A percentile compares a stretch with the other conserved stretches of the same genome.
Conservation (phyloP, 805 yeast species). For the Cyberlindnera galapagoensis region DNA sequence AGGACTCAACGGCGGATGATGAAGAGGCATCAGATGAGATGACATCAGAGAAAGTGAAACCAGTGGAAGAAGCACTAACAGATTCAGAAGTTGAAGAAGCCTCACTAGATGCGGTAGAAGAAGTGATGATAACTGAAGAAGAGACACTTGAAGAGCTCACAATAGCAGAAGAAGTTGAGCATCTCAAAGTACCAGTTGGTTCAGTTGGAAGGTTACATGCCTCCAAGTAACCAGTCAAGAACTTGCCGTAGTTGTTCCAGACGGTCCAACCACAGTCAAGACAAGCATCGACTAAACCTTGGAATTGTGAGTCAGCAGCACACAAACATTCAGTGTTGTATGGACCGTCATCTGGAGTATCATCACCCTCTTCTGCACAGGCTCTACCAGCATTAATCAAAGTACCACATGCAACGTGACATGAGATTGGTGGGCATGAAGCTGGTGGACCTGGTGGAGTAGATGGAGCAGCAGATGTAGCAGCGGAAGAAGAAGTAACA, state of each 20-base stretch:
- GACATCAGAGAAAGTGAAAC: constrained; percentile 20
- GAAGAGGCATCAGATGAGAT: constrained; percentile 1
- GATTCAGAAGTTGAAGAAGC: constrained; percentile 8
- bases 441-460: too few species aligned
- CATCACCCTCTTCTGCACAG: constrained; percentile 4
- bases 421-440: too few species aligned
- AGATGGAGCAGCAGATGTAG: constrained; percentile 1
- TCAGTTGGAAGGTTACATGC: constrained; percentile 5
- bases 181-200: constrained; percentile 6
- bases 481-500: constrained; percentile 2
- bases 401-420: constrained; percentile 9
- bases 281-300: constrained; percentile 4
- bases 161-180: background rate
- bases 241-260: constrained; percentile 8
- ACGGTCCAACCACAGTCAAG: constrained; percentile 10
- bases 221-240: constrained; percentile 5
- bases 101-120: constrained; percentile 9
- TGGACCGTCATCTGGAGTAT: constrained; percentile 5
- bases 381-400: constrained; percentile 5
- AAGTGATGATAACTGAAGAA: background rate
- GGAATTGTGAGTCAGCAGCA: constrained; percentile 3
- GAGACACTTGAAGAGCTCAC: background rate
- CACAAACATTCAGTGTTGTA: constrained; percentile 3
- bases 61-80: constrained; percentile 22
- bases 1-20: background rate